phyloP scores from a whole-genome alignment of 192 early-diverging fungal genomes.

The Martensiomyces pterosporus region DNA sequence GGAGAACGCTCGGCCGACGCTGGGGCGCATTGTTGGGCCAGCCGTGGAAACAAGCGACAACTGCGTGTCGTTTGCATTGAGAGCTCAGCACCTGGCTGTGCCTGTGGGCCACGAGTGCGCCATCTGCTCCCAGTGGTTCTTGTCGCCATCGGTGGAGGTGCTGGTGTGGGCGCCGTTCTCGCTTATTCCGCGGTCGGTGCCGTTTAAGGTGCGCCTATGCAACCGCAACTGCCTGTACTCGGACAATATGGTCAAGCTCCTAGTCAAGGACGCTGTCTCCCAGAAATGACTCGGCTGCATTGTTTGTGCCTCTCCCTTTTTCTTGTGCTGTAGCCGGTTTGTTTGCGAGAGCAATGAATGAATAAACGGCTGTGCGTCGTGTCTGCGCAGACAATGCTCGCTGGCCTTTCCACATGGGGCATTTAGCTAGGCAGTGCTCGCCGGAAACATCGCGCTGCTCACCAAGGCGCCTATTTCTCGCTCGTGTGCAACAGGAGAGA shows the following conservation, averaged over 20 bases:
- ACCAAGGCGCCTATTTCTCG: too few relatives aligned
- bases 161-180: slow-evolving; percentile 27
- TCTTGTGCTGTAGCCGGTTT: too few relatives aligned
- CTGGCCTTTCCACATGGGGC: too few relatives aligned
- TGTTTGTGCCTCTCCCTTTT: too few relatives aligned
- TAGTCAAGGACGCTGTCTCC: too few relatives aligned
- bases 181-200: slow-evolving; percentile 23
- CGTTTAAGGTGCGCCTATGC: slow-evolving; percentile 32
- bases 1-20: slow-evolving; percentile 11
- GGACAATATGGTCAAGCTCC: neutral
- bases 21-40: slow-evolving; percentile 31
- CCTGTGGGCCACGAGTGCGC: slow-evolving; percentile 33
- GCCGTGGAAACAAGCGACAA: slow-evolving; percentile 12
- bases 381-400: too few relatives aligned
- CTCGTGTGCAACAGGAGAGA: too few relatives aligned
- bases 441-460: too few relatives aligned
- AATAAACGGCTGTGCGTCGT: too few relatives aligned
- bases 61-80: slow-evolving; percentile 20
- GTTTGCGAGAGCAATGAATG: too few relatives aligned
- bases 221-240: slow-evolving; percentile 28
- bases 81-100: slow-evolving; percentile 29
- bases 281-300: too few relatives aligned
- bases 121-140: slow-evolving; percentile 27
- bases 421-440: too few relatives aligned
- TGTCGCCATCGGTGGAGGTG: slow-evolving; percentile 26